A percentile compares a stretch with the other conserved stretches of the same genome.
Evolutionary conservation across 148 eudicot species (phyloP).

Genomic region (Silene conica): DNA sequence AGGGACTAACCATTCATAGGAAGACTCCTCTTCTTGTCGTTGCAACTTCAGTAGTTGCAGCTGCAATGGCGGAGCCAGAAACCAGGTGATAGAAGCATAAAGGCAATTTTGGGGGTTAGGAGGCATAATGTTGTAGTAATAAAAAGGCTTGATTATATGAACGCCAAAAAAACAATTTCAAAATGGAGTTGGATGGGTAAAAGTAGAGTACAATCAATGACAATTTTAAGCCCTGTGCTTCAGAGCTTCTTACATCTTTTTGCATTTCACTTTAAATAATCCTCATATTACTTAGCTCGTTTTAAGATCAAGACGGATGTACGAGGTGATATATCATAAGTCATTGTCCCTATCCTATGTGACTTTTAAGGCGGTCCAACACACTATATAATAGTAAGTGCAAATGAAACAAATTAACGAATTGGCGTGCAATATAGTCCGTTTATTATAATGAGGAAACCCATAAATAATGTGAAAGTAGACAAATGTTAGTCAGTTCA

Average conservation of each 20-base stretch:
- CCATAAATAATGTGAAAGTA: neutral
- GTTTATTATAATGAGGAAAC: neutral
- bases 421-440: too few relatives aligned
- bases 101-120: neutral
- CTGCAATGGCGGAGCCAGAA: neutral
- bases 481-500: neutral
- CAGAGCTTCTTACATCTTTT: neutral
- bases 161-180: too few relatives aligned
- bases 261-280: neutral
- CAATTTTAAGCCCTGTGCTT: neutral
- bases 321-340: too few relatives aligned
- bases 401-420: too few relatives aligned
- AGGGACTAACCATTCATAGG: slow-evolving; percentile 17
- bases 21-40: slow-evolving; percentile 17
- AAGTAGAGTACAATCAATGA: too few relatives aligned
- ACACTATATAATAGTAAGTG: too few relatives aligned
- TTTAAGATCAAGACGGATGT: too few relatives aligned
- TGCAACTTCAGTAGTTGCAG: slow-evolving; percentile 1
- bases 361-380: too few relatives aligned
- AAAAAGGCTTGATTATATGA: too few relatives aligned
- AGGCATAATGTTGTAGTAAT: neutral
- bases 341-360: too few relatives aligned
- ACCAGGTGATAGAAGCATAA: neutral
- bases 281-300: too few relatives aligned
- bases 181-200: too few relatives aligned